Conservation (phyloP, 257 asterid genomes). For the Ballota nigra region DNA sequence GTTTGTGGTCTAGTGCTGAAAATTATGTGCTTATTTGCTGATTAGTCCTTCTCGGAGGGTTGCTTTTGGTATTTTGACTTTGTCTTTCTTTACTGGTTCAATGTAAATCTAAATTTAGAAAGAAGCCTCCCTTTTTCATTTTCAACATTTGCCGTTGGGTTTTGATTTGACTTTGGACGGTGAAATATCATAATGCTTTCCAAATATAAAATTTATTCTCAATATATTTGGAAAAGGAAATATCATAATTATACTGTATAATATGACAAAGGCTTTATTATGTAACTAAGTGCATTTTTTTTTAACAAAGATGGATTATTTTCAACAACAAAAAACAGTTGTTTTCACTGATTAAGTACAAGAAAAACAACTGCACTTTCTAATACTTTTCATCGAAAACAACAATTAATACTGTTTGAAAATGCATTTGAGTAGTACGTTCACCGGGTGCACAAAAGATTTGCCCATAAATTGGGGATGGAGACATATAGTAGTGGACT, state of each 20-base stretch:
- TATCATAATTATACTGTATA: not conserved
- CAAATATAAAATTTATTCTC: not conserved
- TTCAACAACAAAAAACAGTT: no score
- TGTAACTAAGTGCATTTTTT: no score
- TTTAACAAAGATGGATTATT: no score
- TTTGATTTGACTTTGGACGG: constrained; percentile 17
- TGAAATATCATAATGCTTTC: not conserved
- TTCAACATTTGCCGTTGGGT: constrained; percentile 25
- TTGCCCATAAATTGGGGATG: no score
- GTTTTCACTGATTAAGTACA: no score
- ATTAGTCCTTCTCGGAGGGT: constrained; percentile 7
- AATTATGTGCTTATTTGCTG: constrained; percentile 4
- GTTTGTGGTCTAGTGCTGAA: not conserved
- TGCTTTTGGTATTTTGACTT: not conserved
- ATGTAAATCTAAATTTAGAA: constrained; percentile 6
- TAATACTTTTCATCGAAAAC: no score
- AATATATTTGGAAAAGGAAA: not conserved
- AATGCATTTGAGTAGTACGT: no score
- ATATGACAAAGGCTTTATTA: no score
- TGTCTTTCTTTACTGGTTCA: not conserved
- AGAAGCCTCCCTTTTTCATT: not conserved
- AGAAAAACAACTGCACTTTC: no score
- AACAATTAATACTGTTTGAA: no score
- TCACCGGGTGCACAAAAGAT: no score
- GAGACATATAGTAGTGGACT: no score